Evolutionary conservation across 306 rosid genomes (phyloP).

Genomic region (Sphenostylis stenocarpa): DNA sequence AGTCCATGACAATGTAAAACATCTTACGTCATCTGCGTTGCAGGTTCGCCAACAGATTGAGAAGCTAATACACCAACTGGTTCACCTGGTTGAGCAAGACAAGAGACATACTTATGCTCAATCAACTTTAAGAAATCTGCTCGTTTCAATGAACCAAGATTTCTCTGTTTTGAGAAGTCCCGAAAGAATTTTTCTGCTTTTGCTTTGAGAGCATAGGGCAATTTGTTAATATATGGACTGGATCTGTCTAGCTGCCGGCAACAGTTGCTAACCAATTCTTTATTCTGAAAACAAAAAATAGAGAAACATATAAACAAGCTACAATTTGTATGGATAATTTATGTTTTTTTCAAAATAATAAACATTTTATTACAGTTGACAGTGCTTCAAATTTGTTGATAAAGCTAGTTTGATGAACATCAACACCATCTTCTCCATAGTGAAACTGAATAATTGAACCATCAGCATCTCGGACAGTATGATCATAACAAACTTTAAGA

Average conservation of each 20-base stretch:
- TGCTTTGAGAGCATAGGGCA: slow-evolving; percentile 66
- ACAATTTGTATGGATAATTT: slow-evolving; percentile 20
- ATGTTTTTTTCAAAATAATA: slow-evolving; percentile 8
- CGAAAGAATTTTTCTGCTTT: slow-evolving; percentile 52
- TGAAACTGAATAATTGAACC: slow-evolving; percentile 84
- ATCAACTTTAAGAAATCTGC: slow-evolving; percentile 67
- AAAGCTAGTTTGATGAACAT: slow-evolving; percentile 89
- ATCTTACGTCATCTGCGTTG: slow-evolving; percentile 95
- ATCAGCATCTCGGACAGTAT: slow-evolving; percentile 95
- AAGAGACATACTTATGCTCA: slow-evolving; percentile 80
- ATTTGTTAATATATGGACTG: slow-evolving; percentile 61
- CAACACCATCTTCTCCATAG: slow-evolving; percentile 97
- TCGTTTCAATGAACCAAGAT: slow-evolving; percentile 34
- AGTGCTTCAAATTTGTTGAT: slow-evolving; percentile 74
- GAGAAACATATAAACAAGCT: slow-evolving; percentile 28
- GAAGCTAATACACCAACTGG: slow-evolving; percentile 97
- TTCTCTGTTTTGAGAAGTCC: slow-evolving; percentile 40
- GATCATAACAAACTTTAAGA: slow-evolving; percentile 81
- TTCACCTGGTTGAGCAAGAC: slow-evolving; percentile 97
- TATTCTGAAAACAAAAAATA: slow-evolving; percentile 65
- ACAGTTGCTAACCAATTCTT: slow-evolving; percentile 62
- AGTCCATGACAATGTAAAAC: neutral
- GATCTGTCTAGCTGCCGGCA: slow-evolving; percentile 57
- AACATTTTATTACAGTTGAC: slow-evolving; percentile 53
- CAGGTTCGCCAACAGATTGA: slow-evolving; percentile 96